phyloP scores from a whole-genome alignment of 192 early-diverging fungal species.

The Physocladia obscura region DNA sequence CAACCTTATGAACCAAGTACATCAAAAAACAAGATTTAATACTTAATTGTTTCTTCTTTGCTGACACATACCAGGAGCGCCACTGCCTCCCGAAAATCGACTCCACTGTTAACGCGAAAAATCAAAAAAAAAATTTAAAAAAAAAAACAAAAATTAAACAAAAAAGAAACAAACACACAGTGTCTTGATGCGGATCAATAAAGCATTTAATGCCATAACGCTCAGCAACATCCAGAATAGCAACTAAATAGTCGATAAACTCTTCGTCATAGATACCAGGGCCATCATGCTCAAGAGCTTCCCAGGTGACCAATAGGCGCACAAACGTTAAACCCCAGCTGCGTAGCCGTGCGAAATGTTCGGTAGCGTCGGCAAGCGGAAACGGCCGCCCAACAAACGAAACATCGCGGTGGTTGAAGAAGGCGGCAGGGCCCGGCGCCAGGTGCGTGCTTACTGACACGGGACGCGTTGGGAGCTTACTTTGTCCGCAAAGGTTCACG shows the following conservation, averaged over 20 bases:
- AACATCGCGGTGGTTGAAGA: slow-evolving; percentile 73
- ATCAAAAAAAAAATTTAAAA: background rate
- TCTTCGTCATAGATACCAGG: slow-evolving; percentile 82
- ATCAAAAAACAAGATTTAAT: background rate
- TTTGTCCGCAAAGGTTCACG: slow-evolving; percentile 76
- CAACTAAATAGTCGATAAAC: slow-evolving; percentile 74
- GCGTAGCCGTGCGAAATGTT: slow-evolving; percentile 71
- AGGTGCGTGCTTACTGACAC: slow-evolving; percentile 62
- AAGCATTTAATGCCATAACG: slow-evolving; percentile 80
- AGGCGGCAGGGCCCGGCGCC: slow-evolving; percentile 41
- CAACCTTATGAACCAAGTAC: slow-evolving; percentile 45
- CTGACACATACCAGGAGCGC: slow-evolving; percentile 64
- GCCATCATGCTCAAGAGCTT: slow-evolving; percentile 74
- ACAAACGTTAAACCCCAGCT: slow-evolving; percentile 82
- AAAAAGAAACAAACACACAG: slow-evolving; percentile 41
- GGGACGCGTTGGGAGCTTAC: slow-evolving; percentile 74
- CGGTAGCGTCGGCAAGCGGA: slow-evolving; percentile 68
- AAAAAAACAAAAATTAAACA: background rate
- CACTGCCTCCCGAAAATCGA: slow-evolving; percentile 74
- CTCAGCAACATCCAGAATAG: slow-evolving; percentile 63
- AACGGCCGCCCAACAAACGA: slow-evolving; percentile 80
- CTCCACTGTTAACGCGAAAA: slow-evolving; percentile 39
- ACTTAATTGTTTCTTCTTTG: slow-evolving; percentile 12
- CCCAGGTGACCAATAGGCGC: slow-evolving; percentile 77
- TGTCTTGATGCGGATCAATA: slow-evolving; percentile 87